Evolutionary conservation across 1,284 basidiomycete species (phyloP), one percentile per base, ranked within the genome.

Genomic region (Ganoderma resinaceum): DNA sequence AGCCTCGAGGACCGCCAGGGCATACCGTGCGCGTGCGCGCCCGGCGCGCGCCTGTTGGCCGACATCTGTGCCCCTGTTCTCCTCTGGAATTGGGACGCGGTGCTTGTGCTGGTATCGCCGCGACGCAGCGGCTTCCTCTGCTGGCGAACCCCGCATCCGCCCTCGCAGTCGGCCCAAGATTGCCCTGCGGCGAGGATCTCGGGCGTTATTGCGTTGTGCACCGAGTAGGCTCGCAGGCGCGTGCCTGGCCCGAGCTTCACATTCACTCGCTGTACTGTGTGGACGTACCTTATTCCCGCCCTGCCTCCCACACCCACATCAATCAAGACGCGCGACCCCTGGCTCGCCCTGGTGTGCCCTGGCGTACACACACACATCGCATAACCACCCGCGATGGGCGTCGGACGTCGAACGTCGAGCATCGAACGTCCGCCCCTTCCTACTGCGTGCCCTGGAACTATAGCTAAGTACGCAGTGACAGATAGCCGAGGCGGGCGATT

Each of bases 361-460:
- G 60, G 65, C 38, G 9, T n/a, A n/a, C n/a, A n/a, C 59, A 29
- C 49, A 55, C 26, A 66, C 37, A 38, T 38, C 37, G 46, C 46
- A 49, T 49, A 49, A 61, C 59, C 65, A 66, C 65, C 49, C 52
- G 49, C 18, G 23, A 52, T 52, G 12, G 31, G n/a, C n/a, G n/a
- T n/a, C n/a, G n/a, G n/a, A n/a, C n/a, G n/a, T n/a, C n/a, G n/a
- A n/a, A n/a, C n/a, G n/a, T n/a, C n/a, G n/a, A n/a, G n/a, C n/a
- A n/a, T n/a, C n/a, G n/a, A n/a, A 37, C 38, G 49, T 20, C 35
- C 8, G n/a, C 43, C 53, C 12, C 65, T 46, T 40, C 61, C 65
- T 40, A 62, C 46, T n/a, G 46, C 46, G 46, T 23, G 46, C 46
- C 46, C 23, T 3, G 12, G 52, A 31, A 31, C 26, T 12, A 16